Base-by-base conservation (phyloP, 306 rosid genomes). In the Ochetophila trinervis region DNA sequence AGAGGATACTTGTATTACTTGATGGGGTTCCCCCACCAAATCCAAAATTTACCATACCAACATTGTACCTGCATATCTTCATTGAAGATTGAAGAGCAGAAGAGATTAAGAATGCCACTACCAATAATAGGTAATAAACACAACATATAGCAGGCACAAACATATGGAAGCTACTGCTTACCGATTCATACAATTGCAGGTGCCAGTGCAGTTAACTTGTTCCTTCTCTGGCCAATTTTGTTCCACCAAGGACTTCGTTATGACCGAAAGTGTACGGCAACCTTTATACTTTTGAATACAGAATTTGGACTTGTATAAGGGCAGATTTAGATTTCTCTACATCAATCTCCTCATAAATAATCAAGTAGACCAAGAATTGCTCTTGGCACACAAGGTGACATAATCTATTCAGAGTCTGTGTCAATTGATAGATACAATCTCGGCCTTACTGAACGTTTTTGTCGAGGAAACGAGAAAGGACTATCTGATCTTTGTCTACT, bases 381-480 rank as follows among this genome's bases (percentile, higher is more conserved):
- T 65, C 75, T 76, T 50, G 40, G 60, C 37, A 23, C 40, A 47
- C 51, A 50, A 53, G 69, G 45, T 52, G 65, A 54, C 58, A 35
- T 52, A 48, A 76, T 72, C 95, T 93, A 90, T 68, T 88, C 96
- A 0, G 97, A 88, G 79, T 90, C 99, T n/a, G 95, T 88, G 80
- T 78, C 86, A 45, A 94, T 88, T 10, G 96, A 90, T 40, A 90
- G 86, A 80, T 65, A 55, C 57, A 82, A 48, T 44, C 90, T 89
- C 3, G 82, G 88, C 80, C 96, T 86, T 65, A 78, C 96, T 56
- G 99, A 93, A 68, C 99, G 94, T 77, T 86, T 94, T 75, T 94
- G 99, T 70, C 96, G 97, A 76, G 99, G 99, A 83, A 90, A 88
- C 24, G 97, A 83, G 90, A 94, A 84, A n/a, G 97, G 97, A 77